phyloP scores from a whole-genome alignment of 2,329 filamentous ascomycete species.

The Fusarium vanettenii region DNA sequence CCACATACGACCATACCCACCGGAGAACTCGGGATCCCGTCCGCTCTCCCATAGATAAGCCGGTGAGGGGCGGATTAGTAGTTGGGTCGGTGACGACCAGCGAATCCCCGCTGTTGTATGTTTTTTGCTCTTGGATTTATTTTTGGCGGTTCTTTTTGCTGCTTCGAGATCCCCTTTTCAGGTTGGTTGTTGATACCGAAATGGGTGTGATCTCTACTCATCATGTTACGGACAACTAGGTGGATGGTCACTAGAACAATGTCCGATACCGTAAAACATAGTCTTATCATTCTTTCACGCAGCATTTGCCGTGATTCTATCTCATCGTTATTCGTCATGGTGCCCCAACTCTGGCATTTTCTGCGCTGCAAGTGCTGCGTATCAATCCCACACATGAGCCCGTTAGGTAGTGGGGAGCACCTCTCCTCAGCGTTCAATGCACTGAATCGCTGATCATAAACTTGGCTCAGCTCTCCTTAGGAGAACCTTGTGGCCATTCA shows the following conservation, averaged over 20 bases:
- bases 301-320: slow-evolving; percentile 14
- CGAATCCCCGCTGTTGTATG: slow-evolving; percentile 40
- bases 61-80: slow-evolving; percentile 35
- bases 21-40: slow-evolving; percentile 39
- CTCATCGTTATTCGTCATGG: slow-evolving; percentile 20
- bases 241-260: not conserved
- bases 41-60: slow-evolving; percentile 35
- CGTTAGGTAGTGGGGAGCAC: not conserved
- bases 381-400: not conserved
- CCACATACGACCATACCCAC: slow-evolving; percentile 37
- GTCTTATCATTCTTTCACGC: slow-evolving; percentile 2
- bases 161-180: not conserved
- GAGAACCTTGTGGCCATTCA: not conserved
- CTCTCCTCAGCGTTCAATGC: not conserved
- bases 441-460: not conserved
- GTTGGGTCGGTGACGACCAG: slow-evolving; percentile 37
- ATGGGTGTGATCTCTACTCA: not conserved
- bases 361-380: not conserved
- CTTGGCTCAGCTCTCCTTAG: not conserved
- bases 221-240: not conserved
- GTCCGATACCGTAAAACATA: not conserved
- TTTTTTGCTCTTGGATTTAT: not conserved
- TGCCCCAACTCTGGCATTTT: not conserved
- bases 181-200: not conserved
- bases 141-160: not conserved